phyloP scores from a whole-genome alignment of 1,284 basidiomycete genomes.

The Phellopilus nigrolimitatus region DNA sequence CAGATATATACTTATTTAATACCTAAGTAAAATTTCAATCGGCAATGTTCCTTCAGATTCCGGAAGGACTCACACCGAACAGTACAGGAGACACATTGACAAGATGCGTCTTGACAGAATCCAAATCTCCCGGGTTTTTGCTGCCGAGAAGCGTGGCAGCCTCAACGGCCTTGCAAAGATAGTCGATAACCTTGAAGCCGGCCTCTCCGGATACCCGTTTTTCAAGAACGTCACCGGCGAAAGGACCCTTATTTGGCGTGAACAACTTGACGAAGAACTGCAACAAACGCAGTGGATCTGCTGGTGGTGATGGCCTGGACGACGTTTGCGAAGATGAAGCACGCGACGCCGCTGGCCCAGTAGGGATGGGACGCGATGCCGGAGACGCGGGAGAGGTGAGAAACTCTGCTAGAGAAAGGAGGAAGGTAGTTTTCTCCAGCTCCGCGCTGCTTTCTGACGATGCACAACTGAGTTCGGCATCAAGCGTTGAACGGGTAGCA shows the following conservation, averaged over 20 bases:
- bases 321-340: background rate
- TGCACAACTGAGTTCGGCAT: constrained; percentile 29
- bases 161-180: background rate
- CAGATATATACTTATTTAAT: background rate
- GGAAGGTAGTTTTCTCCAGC: background rate
- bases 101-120: background rate
- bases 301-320: background rate
- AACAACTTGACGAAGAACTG: background rate
- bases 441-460: background rate
- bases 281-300: background rate
- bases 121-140: background rate
- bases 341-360: background rate
- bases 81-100: background rate
- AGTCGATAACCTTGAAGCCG: background rate
- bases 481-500: constrained; percentile 35
- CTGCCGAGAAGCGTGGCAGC: background rate
- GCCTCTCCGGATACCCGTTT: background rate
- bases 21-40: background rate
- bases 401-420: background rate
- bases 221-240: background rate
- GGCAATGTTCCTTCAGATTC: background rate
- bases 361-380: background rate
- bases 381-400: background rate
- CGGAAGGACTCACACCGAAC: background rate
- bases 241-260: background rate